phyloP scores from a whole-genome alignment of 495 filamentous ascomycete species.

The Neurospora sublineolata region DNA sequence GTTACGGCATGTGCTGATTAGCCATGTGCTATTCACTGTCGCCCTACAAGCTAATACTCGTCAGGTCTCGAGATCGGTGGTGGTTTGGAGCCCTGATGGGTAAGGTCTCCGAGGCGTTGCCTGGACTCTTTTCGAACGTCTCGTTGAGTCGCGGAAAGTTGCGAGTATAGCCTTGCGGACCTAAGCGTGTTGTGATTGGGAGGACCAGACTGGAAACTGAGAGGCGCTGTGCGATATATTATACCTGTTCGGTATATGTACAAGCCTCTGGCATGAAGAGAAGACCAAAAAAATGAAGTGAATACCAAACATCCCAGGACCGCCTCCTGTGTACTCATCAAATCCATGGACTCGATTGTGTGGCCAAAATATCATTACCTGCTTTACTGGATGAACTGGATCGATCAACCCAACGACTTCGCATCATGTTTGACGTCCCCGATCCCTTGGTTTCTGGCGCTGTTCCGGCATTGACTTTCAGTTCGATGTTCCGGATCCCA shows the following conservation, averaged over 20 bases:
- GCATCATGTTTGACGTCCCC: constrained; percentile 49
- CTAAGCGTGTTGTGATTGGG: constrained; percentile 4
- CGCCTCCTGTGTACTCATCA: constrained; percentile 33
- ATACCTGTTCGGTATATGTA: neutral
- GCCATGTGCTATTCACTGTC: constrained; percentile 53
- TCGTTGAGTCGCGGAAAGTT: constrained; percentile 40
- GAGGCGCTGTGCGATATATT: constrained; percentile 42
- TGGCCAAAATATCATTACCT: constrained; percentile 24
- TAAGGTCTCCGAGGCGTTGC: neutral
- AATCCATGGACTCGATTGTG: constrained; percentile 35
- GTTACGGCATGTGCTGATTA: constrained; percentile 27
- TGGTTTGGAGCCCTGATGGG: neutral
- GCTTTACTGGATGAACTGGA: constrained; percentile 51
- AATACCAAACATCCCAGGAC: constrained; percentile 23
- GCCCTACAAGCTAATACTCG: constrained; percentile 50
- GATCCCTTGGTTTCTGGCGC: constrained; percentile 44
- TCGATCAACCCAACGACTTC: constrained; percentile 56
- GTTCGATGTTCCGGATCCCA: constrained; percentile 46
- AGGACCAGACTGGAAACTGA: constrained; percentile 35
- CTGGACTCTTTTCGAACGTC: constrained; percentile 43
- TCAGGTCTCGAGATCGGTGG: constrained; percentile 23
- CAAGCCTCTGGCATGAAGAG: neutral
- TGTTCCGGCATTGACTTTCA: constrained; percentile 51
- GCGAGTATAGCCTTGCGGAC: constrained; percentile 53
- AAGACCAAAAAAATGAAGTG: neutral